Evolutionary conservation across 1,284 basidiomycete species (phyloP).

Genomic region (Ceratobasidium sp.): DNA sequence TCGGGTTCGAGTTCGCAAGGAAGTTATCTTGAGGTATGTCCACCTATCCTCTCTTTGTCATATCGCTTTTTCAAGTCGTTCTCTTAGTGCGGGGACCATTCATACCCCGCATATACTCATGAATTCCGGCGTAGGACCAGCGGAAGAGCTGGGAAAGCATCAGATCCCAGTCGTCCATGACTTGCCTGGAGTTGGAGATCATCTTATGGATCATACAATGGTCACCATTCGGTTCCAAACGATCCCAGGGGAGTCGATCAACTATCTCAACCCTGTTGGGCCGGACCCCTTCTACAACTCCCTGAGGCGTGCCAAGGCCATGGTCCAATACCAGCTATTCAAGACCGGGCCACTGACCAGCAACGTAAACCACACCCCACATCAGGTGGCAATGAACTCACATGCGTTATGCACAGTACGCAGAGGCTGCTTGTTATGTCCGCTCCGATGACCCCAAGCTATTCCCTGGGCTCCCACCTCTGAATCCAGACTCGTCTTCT

Average conservation of each 20-base stretch:
- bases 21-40: slow-evolving; percentile 64
- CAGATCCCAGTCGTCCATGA: slow-evolving; percentile 65
- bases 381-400: slow-evolving; percentile 45
- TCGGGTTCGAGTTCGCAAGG: slow-evolving; percentile 63
- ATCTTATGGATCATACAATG: slow-evolving; percentile 68
- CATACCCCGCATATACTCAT: slow-evolving; percentile 59
- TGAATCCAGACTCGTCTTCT: slow-evolving; percentile 51
- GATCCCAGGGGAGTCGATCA: slow-evolving; percentile 59
- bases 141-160: slow-evolving; percentile 62
- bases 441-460: slow-evolving; percentile 53
- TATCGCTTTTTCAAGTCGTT: neutral
- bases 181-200: slow-evolving; percentile 64
- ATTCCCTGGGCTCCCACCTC: slow-evolving; percentile 48
- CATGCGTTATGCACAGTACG: slow-evolving; percentile 49
- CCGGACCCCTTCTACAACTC: slow-evolving; percentile 43
- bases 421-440: slow-evolving; percentile 54
- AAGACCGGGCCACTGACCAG: slow-evolving; percentile 62
- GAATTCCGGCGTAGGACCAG: slow-evolving; percentile 74
- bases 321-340: slow-evolving; percentile 60
- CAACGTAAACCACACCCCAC: slow-evolving; percentile 60
- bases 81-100: slow-evolving; percentile 60
- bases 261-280: slow-evolving; percentile 52
- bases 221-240: slow-evolving; percentile 64
- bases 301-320: slow-evolving; percentile 56
- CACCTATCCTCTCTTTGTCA: neutral